Conservation (phyloP, 2,329 filamentous ascomycete genomes). For the Trichoderma endophyticum region DNA sequence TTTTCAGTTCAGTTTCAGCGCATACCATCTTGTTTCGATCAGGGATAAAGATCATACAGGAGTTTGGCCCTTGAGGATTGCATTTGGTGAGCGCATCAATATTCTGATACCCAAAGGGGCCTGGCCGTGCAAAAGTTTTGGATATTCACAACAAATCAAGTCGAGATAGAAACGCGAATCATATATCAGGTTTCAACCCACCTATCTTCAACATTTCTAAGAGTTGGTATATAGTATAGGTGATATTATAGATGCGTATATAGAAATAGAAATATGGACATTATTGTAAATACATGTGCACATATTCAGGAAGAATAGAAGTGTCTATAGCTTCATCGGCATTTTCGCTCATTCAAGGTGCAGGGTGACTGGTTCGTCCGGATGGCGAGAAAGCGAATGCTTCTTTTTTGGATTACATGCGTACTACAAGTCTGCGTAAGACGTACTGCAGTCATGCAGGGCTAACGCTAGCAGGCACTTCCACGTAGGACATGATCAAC, state of each 20-base stretch:
- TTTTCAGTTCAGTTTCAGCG: neutral
- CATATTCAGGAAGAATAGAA: neutral
- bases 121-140: neutral
- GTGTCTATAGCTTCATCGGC: neutral
- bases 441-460: neutral
- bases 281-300: neutral
- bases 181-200: neutral
- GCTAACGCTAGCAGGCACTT: neutral
- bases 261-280: neutral
- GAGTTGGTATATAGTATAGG: neutral
- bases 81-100: neutral
- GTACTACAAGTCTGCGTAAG: neutral
- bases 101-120: neutral
- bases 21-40: neutral
- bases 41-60: neutral
- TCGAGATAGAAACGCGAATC: no score
- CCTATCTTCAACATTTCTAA: neutral
- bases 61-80: neutral
- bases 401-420: neutral
- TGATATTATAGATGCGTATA: neutral
- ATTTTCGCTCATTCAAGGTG: neutral
- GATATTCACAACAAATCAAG: neutral
- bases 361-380: neutral
- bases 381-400: neutral
- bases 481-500: neutral